Percentiles rank a stretch among this genome's conserved stretches.
phyloP scores from a whole-genome alignment of 139 green algal genomes.

The Tetratostichococcus sp. region DNA sequence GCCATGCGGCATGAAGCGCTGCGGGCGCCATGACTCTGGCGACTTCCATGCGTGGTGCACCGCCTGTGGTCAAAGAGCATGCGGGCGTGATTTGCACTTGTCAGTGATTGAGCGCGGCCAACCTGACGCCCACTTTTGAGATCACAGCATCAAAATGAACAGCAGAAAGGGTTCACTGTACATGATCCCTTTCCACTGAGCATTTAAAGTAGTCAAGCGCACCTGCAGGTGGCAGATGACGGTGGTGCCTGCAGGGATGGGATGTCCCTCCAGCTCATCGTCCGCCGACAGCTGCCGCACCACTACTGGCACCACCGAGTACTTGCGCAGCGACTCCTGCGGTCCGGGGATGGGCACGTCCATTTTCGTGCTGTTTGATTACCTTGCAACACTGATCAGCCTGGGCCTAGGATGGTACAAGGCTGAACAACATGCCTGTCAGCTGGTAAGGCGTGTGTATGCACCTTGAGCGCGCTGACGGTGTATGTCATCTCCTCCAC shows the following conservation, averaged over 20 bases:
- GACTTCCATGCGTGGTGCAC: constrained; percentile 82
- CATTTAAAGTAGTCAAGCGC: no score
- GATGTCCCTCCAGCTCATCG: constrained; percentile 66
- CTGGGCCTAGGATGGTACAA: no score
- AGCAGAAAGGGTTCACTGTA: no score
- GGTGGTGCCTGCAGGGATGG: constrained; percentile 64
- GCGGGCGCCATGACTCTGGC: constrained; percentile 66
- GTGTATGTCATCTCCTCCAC: constrained; percentile 79
- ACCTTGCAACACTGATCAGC: no score
- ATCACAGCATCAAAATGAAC: neutral
- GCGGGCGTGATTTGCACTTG: no score
- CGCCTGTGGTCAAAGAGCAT: constrained; percentile 37
- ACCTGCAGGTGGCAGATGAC: constrained; percentile 60
- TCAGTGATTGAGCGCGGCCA: no score
- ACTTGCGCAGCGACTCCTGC: constrained; percentile 69
- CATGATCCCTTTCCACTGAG: no score
- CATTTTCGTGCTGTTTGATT: no score
- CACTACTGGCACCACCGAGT: constrained; percentile 90
- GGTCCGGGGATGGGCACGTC: no score
- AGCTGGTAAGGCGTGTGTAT: no score
- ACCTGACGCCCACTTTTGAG: no score
- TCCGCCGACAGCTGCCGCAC: constrained; percentile 59
- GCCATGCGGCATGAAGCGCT: constrained; percentile 80
- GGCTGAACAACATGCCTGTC: no score
- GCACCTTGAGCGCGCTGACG: constrained; percentile 73